These are phyloP conservation scores for Boletus sensibilis DNA, from an alignment of 768 basidiomycete genomes.

Conservation along the genomic window DNA sequence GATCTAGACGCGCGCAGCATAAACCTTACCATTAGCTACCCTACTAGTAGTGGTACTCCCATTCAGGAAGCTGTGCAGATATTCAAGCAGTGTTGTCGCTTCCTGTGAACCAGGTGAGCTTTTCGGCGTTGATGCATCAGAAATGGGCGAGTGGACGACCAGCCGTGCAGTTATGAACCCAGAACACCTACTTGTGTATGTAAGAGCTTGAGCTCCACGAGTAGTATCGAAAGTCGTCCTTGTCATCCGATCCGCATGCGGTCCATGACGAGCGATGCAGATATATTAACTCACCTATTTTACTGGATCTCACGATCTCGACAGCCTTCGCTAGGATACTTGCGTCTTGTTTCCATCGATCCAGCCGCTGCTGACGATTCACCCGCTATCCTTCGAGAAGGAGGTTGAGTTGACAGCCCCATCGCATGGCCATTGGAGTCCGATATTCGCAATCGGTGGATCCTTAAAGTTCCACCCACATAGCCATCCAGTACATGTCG, in stretches of 20 bases:
- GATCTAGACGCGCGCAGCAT: neutral
- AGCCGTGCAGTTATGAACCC: no score
- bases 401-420: neutral
- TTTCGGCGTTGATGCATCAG: no score
- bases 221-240: neutral
- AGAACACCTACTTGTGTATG: no score
- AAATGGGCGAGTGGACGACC: no score
- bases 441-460: neutral
- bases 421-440: neutral
- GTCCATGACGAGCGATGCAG: neutral
- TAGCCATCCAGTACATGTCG: neutral
- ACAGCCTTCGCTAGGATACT: neutral
- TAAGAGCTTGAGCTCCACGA: no score
- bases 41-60: no score
- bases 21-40: neutral
- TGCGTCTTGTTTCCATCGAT: neutral
- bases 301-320: neutral
- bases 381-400: neutral
- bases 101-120: no score
- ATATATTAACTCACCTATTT: neutral
- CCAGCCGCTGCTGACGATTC: neutral
- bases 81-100: no score
- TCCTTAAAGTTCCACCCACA: neutral
- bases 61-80: no score
- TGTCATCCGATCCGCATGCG: neutral